Base-by-base conservation (phyloP, 768 basidiomycete species). In the Mycena kentingensis region DNA sequence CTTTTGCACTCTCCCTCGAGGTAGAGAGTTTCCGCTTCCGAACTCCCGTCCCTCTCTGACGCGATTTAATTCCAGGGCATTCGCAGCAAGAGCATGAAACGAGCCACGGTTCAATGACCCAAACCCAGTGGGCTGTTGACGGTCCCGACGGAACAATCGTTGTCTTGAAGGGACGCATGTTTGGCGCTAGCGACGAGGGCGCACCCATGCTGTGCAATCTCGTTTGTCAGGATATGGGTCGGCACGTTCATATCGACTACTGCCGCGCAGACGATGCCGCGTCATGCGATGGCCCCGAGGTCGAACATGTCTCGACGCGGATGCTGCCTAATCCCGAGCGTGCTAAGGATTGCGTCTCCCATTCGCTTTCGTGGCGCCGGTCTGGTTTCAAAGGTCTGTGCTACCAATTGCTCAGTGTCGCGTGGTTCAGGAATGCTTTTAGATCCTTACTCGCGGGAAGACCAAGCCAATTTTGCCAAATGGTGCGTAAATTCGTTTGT, bases 191-290 rank as follows among this genome's bases (percentile, higher is more conserved):
- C 21, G 81, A 83, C 45, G 78, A 80, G 36, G 82, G 84, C 7
- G 82, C 81, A 0, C 83, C 83, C 0, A 81, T 84, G 79, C 73
- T 85, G 71, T 85, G 84, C 59, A 83, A 74, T 39, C 69, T 84
- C 18, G 63, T 81, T 25, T 85, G 82, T 55, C 71, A 74, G 1
- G 67, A 77, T 13, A 70, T 84, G 66, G 84, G 83, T 0, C 65
- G 85, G 18, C 84, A 85, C 44, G 67, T 69, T 1, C 84, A 85
- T 60, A 66, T 85, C 28, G 81, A 79, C 54, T 80, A 77, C 50
- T 85, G 84, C 57, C 75, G 81, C 1, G 68, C 77, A 2, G 61
- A 69, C 32, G 60, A 67, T 18, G 65, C 52, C 10, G 63, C 61
- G 0, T 47, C 60, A 4, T 86, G 84, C 60, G 65, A 62, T 2